These are phyloP conservation scores for Arthroderma uncinatum DNA, from an alignment of 2,329 filamentous ascomycete species.

Conservation along the genomic window DNA sequence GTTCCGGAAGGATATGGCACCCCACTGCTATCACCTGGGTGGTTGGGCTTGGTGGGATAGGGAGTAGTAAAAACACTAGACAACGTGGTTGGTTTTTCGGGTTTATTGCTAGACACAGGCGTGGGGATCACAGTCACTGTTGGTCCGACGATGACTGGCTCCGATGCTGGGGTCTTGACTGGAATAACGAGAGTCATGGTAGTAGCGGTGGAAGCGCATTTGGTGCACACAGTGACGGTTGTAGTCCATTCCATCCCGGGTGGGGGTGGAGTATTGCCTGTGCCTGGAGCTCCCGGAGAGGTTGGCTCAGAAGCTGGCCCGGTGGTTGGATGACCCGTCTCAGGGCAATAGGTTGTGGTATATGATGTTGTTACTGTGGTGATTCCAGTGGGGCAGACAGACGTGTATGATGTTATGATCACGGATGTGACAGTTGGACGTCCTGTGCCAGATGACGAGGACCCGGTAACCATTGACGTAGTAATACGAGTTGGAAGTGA, in stretches of 20 bases:
- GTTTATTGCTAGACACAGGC: not conserved
- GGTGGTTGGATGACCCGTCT: conserved; percentile 20
- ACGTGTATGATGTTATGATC: conserved; percentile 31
- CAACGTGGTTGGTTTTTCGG: not conserved
- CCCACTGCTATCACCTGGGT: no score
- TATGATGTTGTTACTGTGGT: conserved; percentile 31
- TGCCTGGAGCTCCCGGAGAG: conserved; percentile 15
- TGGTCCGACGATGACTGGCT: not conserved
- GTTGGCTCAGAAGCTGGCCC: no score
- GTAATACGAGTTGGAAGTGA: conserved; percentile 10
- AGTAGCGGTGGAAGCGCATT: conserved; percentile 29
- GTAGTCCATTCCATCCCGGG: conserved; percentile 33
- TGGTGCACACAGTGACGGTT: conserved; percentile 31
- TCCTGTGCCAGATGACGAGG: not conserved
- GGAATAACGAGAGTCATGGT: conserved; percentile 30
- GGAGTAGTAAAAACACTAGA: not conserved
- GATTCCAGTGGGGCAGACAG: conserved; percentile 35
- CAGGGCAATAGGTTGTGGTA: conserved; percentile 30
- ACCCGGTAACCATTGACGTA: conserved; percentile 11
- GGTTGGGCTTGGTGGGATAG: not conserved
- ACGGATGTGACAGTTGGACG: conserved; percentile 26
- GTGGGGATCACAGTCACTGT: not conserved
- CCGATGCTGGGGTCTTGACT: not conserved
- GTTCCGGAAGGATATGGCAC: no score
- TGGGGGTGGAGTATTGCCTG: conserved; percentile 21